phyloP scores from a whole-genome alignment of 2,329 filamentous ascomycete genomes.

The Aspergillus phoenicis region DNA sequence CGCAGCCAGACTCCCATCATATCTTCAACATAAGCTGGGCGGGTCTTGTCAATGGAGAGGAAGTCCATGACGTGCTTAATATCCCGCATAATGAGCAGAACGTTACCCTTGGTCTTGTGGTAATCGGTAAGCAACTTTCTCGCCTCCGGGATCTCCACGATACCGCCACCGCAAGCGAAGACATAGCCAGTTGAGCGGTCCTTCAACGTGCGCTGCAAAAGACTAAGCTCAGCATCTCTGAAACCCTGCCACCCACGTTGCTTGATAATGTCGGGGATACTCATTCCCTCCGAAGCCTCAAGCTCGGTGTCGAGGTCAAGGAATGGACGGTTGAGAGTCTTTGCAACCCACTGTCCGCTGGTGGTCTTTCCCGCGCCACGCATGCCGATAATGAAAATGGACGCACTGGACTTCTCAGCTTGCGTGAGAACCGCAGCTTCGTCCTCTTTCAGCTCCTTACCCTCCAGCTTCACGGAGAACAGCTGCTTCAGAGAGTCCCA shows the following conservation, averaged over 20 bases:
- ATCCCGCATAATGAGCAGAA: conserved; percentile 84
- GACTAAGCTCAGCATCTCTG: conserved; percentile 72
- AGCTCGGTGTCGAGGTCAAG: conserved; percentile 87
- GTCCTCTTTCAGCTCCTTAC: conserved; percentile 61
- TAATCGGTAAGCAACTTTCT: conserved; percentile 74
- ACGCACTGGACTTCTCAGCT: conserved; percentile 54
- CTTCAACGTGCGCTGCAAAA: conserved; percentile 72
- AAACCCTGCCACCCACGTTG: conserved; percentile 85
- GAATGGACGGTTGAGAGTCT: conserved; percentile 73
- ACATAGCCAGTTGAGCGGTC: conserved; percentile 76
- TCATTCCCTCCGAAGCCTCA: conserved; percentile 70
- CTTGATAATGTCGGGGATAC: conserved; percentile 84
- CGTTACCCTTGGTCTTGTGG: conserved; percentile 74
- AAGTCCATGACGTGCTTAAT: conserved; percentile 88
- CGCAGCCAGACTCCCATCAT: conserved; percentile 89
- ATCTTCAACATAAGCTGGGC: conserved; percentile 89
- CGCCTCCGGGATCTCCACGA: conserved; percentile 83
- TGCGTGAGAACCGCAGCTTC: conserved; percentile 41
- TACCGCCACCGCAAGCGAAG: conserved; percentile 90
- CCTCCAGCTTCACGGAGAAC: conserved; percentile 76
- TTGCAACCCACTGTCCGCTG: conserved; percentile 80
- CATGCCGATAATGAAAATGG: conserved; percentile 96
- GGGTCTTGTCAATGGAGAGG: conserved; percentile 81
- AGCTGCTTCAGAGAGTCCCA: conserved; percentile 84
- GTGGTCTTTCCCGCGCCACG: conserved; percentile 96